These are phyloP conservation scores for Venturia nashicola DNA, from an alignment of 2,329 filamentous ascomycete genomes.

Conservation along the genomic window DNA sequence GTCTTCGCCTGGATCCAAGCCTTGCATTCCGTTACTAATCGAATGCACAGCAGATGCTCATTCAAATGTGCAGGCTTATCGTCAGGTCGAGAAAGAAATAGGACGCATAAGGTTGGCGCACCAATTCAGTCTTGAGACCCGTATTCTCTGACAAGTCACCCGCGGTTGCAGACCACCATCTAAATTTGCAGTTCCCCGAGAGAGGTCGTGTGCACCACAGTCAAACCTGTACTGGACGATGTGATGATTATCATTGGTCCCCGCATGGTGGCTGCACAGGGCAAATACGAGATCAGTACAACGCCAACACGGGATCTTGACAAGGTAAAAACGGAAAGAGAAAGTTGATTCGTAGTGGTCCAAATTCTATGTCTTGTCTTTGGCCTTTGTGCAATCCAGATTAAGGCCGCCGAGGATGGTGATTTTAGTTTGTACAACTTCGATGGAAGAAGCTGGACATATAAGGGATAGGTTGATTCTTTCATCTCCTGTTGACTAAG, in stretches of 20 bases:
- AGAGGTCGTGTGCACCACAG: neutral
- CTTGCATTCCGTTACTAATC: neutral
- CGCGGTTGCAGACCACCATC: neutral
- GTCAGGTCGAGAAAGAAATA: neutral
- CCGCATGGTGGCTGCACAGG: neutral
- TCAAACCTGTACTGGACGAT: neutral
- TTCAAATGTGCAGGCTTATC: neutral
- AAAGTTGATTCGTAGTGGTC: neutral
- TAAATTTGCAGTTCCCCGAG: neutral
- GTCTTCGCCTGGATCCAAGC: neutral
- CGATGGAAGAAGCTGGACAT: neutral
- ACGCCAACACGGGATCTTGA: neutral
- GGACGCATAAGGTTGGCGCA: neutral
- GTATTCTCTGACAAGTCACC: neutral
- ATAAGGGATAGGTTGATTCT: neutral
- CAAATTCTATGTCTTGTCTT: neutral
- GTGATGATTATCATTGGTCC: neutral
- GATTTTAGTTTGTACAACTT: neutral
- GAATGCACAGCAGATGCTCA: neutral
- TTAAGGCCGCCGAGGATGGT: neutral
- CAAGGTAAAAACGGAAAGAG: no score
- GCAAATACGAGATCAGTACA: neutral
- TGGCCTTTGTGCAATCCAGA: neutral
- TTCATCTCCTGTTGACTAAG: no score
- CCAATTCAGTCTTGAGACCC: neutral